Evolutionary conservation across 2,329 filamentous ascomycete species (phyloP), one percentile per base, ranked within the genome.

Genomic region (Nemania sp.): DNA sequence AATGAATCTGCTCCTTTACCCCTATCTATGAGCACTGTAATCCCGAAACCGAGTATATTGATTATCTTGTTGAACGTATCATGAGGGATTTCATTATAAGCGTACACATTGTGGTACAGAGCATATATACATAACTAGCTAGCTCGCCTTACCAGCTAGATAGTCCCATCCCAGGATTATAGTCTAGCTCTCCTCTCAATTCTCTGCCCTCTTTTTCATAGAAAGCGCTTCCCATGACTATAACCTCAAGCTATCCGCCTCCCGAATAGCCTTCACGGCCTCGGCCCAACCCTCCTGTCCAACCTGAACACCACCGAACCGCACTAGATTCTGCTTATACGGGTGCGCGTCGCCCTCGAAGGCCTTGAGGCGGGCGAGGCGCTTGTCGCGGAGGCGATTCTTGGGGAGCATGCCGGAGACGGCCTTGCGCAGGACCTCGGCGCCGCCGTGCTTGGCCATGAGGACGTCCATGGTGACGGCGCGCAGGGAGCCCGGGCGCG

Each of bases 341-440:
- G 96, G 97, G 84, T 99, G 94, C 26, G 89, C 89, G 45, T 89
- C 85, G n/a, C 95, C 94, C 82, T 99, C 97, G 80, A 98, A 99
- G 5, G 93, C 94, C 88, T 98, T 99, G 79, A 99, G 82, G 74
- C 96, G 86, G 43, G 90, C 93, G 83, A 99, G 83, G 72, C 97
- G 84, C 84, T 93, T 92, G 80, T 98, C 94, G 75, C 95, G 86
- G 77, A 99, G 83, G 76, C 94, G 85, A 83, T 99, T 99, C 88
- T 99, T 99, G 62, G 96, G 96, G 81, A 99, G 82, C 96, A 99
- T 99, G 56, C 97, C 97, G 78, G 92, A 92, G 47, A 99, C 97
- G 1, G 97, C 96, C 80, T 94, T 92, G 77, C 93, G 87, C 79
- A 99, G 82, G 43, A 99, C 90, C 86, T 99, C 96, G 43, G 91